Evolutionary conservation across 257 asterid genomes (phyloP).

Genomic region (Solanum chilense): DNA sequence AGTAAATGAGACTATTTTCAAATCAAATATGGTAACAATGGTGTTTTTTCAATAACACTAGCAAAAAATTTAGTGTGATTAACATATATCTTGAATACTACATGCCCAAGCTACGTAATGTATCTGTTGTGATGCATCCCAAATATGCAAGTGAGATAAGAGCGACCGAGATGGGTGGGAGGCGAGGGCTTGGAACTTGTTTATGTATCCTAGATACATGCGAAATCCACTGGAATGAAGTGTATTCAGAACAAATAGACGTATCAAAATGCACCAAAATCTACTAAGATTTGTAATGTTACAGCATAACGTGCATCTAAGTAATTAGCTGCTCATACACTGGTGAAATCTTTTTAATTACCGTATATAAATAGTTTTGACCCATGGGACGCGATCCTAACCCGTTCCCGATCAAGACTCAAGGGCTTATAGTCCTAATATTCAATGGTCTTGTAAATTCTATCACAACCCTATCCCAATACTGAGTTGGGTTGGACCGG

Average conservation of each 20-base stretch:
- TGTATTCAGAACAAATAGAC: no score
- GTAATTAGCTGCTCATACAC: background rate
- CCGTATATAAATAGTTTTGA: background rate
- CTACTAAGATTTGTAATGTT: background rate
- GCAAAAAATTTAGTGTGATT: background rate
- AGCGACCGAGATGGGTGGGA: background rate
- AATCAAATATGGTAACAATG: background rate
- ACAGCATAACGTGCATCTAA: background rate
- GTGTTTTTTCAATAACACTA: background rate
- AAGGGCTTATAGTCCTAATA: background rate
- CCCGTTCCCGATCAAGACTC: background rate
- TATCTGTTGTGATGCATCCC: background rate
- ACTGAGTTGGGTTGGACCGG: background rate
- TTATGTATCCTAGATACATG: background rate
- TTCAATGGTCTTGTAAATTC: background rate
- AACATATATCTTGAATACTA: no score
- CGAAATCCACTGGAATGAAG: background rate
- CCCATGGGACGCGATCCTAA: fast-evolving
- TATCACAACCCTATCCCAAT: background rate
- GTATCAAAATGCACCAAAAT: background rate
- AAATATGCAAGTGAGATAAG: background rate
- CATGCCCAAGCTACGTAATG: background rate
- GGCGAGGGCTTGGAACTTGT: background rate
- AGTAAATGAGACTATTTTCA: background rate
- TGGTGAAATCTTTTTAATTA: no score